Evolutionary conservation across 148 eudicot genomes (phyloP), one percentile per base, ranked within the genome.

Genomic region (Amaranthus hypochondriacus): DNA sequence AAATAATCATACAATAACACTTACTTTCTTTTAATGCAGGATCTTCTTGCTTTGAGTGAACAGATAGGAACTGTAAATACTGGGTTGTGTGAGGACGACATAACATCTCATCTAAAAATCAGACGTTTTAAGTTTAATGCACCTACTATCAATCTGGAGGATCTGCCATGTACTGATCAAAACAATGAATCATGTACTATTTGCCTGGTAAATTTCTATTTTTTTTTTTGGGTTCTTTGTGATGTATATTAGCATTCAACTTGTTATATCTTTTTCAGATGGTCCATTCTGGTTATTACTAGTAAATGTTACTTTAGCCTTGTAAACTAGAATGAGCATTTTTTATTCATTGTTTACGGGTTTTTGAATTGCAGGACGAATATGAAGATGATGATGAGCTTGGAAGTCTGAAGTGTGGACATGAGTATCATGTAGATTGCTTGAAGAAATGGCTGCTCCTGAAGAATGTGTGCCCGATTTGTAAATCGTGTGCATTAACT

Each of bases 1-100:
- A 12, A 9, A 46, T 42, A 50, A 14, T 75, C 14, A 54, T 46
- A 56, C 15, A 15, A 70, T 28, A 28, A 28, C 51, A 14, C 7
- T 57, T 72, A 66, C 47, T 78, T 70, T 50, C 46, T 48, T 66
- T 21, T 9, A 15, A 72, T 80, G 63, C 90, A 96, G 99, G 99
- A 96, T 76, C 97, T 96, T 85, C 99, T 96, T 82, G 97, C 97
- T 69, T 79, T 96, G 86, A 93, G 92, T 47, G 99, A 96, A 73
- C 88, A 78, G 66, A 96, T 96, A 74, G 99, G 99, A 69, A 80
- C 77, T 65, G 97, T 89, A 2, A 84, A 73, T 77, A 89, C 96
- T 56, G 99, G 97, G 10, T 83, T 96, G 55, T 79, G 92, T 10
- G 96, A 90, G 73, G 85, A 90, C 56, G 82, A 78, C 80, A 84